phyloP scores from a whole-genome alignment of 345 rosid species.

The Geranium brycei region DNA sequence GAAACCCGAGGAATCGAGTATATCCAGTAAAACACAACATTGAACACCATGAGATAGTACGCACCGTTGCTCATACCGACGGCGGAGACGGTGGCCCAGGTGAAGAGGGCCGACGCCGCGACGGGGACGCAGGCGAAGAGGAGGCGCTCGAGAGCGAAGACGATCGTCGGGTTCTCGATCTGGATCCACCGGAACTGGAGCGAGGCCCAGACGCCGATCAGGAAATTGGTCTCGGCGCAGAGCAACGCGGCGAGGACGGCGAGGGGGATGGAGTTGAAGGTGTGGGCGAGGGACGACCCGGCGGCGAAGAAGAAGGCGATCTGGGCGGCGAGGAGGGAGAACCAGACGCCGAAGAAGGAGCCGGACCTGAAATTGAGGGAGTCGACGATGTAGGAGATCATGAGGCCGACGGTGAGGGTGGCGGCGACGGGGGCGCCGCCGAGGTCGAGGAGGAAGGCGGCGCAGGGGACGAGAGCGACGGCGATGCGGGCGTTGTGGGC shows the following conservation, averaged over 20 bases:
- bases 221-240: constrained; percentile 63
- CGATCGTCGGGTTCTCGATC: constrained; percentile 77
- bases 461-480: constrained; percentile 66
- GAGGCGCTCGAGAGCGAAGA: constrained; percentile 78
- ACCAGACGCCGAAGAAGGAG: constrained; percentile 79
- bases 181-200: constrained; percentile 98
- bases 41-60: constrained; percentile 63
- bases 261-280: constrained; percentile 55
- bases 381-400: constrained; percentile 82
- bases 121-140: constrained; percentile 79
- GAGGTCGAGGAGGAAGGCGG: constrained; percentile 87
- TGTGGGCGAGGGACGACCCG: constrained; percentile 32
- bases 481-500: constrained; percentile 68
- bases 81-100: constrained; percentile 93
- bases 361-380: constrained; percentile 73
- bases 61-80: constrained; percentile 80
- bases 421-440: constrained; percentile 83
- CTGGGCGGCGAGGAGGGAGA: constrained; percentile 74
- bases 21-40: constrained; percentile 82
- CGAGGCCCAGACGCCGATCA: constrained; percentile 85
- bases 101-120: constrained; percentile 62
- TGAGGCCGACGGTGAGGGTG: constrained; percentile 65
- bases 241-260: constrained; percentile 60
- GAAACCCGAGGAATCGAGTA: constrained; percentile 73
- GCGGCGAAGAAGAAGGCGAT: constrained; percentile 78